Percentiles rank a stretch among this genome's conserved stretches.
Conservation (phyloP, 225 moss, liverwort and hornwort genomes). For the Physcomitrellopsis africana region DNA sequence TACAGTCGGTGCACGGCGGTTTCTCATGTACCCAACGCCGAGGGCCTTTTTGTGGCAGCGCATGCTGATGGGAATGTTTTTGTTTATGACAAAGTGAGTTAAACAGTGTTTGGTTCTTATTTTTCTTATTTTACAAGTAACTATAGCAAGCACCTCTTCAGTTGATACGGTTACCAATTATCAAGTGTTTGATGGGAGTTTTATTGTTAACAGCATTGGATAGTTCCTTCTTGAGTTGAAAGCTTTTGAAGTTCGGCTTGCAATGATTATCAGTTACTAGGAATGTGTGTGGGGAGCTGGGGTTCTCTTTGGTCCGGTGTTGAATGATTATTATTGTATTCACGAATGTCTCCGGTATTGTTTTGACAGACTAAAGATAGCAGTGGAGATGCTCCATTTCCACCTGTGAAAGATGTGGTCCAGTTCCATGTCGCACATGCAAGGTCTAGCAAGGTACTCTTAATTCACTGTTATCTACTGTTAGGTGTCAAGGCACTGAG, state of each 20-base stretch:
- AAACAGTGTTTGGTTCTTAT: constrained; percentile 9
- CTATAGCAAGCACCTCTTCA: constrained; percentile 13
- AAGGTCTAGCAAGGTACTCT: constrained; percentile 90
- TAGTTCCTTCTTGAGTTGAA: not conserved
- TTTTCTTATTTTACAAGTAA: constrained; percentile 13
- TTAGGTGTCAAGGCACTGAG: constrained; percentile 2
- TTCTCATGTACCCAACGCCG: constrained; percentile 81
- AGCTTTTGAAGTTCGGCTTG: not conserved
- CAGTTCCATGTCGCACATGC: constrained; percentile 94
- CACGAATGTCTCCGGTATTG: constrained; percentile 20
- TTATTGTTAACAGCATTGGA: not conserved
- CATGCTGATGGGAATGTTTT: constrained; percentile 96
- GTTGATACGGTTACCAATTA: not conserved
- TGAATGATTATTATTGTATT: constrained; percentile 1
- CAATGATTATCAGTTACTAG: not conserved
- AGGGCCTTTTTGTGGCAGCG: constrained; percentile 83
- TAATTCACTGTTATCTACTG: not conserved
- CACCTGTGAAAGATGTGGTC: constrained; percentile 84
- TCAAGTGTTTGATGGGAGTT: constrained; percentile 10
- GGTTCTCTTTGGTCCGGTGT: not conserved
- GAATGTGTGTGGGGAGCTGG: not conserved
- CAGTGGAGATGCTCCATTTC: constrained; percentile 95
- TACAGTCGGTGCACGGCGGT: constrained; percentile 89
- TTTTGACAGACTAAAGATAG: constrained; percentile 88
- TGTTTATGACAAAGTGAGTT: constrained; percentile 90